phyloP scores from a whole-genome alignment of 495 filamentous ascomycete genomes.

The Lasiosphaeria miniovina region DNA sequence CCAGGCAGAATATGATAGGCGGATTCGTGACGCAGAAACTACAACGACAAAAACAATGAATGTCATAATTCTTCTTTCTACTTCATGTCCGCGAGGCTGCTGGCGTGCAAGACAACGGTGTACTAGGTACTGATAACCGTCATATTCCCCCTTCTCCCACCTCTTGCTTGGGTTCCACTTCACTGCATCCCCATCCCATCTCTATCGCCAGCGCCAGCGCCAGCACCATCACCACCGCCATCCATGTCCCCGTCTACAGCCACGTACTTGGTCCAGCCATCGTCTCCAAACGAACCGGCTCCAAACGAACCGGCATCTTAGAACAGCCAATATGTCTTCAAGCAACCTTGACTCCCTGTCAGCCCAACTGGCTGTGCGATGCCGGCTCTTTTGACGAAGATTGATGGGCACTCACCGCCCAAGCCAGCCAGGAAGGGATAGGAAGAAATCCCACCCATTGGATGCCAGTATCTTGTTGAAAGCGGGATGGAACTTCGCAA shows the following conservation, averaged over 20 bases:
- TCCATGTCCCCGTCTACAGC: not conserved
- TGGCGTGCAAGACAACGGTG: not conserved
- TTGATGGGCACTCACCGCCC: too few species aligned
- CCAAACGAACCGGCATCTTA: too few species aligned
- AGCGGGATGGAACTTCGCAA: too few species aligned
- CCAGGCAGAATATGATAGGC: constrained; percentile 30
- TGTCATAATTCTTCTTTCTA: constrained; percentile 12
- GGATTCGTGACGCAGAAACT: constrained; percentile 15
- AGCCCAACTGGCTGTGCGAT: too few species aligned
- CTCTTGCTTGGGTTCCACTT: not conserved
- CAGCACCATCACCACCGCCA: not conserved
- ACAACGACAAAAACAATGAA: constrained; percentile 12
- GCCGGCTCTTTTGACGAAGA: too few species aligned
- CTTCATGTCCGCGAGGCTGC: constrained; percentile 10
- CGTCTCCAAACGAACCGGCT: too few species aligned
- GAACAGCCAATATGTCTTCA: too few species aligned
- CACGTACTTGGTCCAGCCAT: too few species aligned
- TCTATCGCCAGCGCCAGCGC: not conserved
- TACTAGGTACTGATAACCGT: not conserved
- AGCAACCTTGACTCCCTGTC: too few species aligned
- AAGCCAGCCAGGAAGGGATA: too few species aligned
- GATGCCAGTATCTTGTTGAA: too few species aligned
- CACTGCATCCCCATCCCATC: not conserved
- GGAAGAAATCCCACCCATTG: too few species aligned
- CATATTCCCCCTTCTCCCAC: not conserved